Evolutionary conservation across 768 basidiomycete species (phyloP), one percentile per base, ranked within the genome.

Genomic region (Sarcodon aspratus): DNA sequence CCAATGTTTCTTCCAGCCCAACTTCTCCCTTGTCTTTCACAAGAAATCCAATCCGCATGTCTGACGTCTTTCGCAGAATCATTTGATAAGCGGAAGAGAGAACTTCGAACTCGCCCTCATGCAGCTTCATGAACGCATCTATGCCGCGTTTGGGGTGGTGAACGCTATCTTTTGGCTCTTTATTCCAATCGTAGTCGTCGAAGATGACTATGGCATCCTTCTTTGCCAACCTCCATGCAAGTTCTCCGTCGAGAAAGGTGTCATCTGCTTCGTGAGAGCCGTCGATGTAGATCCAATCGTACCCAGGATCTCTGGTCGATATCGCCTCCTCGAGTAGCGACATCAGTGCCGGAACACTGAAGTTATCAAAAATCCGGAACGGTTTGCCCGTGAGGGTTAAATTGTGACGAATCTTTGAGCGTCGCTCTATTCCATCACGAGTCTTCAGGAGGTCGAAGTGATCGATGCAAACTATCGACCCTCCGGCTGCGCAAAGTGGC

Each of bases 241-340:
- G 60, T 58, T 80, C 79, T 7, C 70, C 78, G 54, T 80, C 79
- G n/a, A 80, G 66, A 44, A 80, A 62, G 0, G 76, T 79, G 53
- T 80, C 79, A 51, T 76, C 75, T 7, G 78, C 74, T 47, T 74
- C 70, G 56, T 79, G 78, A 7, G 76, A 77, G 4, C 78, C 78
- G 49, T 79, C 77, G 43, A 80, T 57, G 52, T 80, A 80, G 12
- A 79, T 62, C 71, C 74, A 80, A 52, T 79, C 75, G 52, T 73
- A 80, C 1, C 78, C 78, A 13, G 70, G 62, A 1, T 57, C 33
- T 0, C 37, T 52, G 15, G 54, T 51, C 1, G 45, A 38, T 50
- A 69, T 69, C 59, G 74, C 75, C 55, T 80, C 76, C 44, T 59
- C 55, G 33, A 80, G 59, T 27, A 79, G 54, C 15, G 54, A 63